These are phyloP conservation scores for Gossypium stocksii DNA, from an alignment of 345 rosid species.

Conservation along the genomic window DNA sequence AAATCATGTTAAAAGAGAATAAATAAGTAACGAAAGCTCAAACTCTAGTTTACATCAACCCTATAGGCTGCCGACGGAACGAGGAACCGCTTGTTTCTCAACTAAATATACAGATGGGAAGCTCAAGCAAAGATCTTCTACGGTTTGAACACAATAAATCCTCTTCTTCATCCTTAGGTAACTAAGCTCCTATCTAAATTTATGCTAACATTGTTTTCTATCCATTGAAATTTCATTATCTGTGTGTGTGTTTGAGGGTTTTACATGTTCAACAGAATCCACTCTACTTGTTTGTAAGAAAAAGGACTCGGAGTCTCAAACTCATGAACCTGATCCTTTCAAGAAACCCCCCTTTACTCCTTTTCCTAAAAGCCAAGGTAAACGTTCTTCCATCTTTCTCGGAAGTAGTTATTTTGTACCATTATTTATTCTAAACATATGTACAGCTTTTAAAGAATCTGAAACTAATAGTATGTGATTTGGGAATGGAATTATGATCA, in stretches of 20 bases:
- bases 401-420: too few species aligned
- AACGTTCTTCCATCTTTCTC: not conserved
- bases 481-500: not conserved
- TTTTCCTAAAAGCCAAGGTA: slow-evolving; percentile 60
- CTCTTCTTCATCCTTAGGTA: slow-evolving; percentile 31
- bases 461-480: not conserved
- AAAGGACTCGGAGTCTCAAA: slow-evolving; percentile 19
- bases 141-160: slow-evolving; percentile 34
- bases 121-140: slow-evolving; percentile 40
- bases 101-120: slow-evolving; percentile 27
- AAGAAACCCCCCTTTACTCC: slow-evolving; percentile 37
- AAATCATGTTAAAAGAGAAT: too few species aligned
- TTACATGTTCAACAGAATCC: slow-evolving; percentile 37
- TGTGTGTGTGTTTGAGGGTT: not conserved
- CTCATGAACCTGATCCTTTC: slow-evolving; percentile 17
- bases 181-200: not conserved
- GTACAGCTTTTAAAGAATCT: not conserved
- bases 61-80: too few species aligned
- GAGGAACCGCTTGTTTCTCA: too few species aligned
- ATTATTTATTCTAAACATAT: not conserved
- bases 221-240: not conserved
- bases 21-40: too few species aligned
- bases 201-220: not conserved
- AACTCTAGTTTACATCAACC: too few species aligned
- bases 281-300: slow-evolving; percentile 31